phyloP scores from a whole-genome alignment of 805 yeast species.

The Alloascoidea hylecoeti region DNA sequence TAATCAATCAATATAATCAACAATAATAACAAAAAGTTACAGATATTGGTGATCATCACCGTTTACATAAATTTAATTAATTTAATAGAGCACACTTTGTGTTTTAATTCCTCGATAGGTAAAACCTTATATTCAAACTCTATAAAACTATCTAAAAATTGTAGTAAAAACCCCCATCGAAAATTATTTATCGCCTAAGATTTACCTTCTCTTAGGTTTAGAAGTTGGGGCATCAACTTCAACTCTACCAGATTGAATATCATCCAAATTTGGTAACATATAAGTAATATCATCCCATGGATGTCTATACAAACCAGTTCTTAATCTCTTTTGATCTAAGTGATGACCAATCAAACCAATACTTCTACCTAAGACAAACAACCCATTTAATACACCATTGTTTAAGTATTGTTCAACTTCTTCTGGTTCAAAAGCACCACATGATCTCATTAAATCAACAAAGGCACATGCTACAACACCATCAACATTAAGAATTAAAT shows the following conservation, averaged over 20 bases:
- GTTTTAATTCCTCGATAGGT: too few relatives aligned
- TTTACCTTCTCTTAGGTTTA: background rate
- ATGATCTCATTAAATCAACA: slow-evolving; percentile 26
- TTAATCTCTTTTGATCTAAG: slow-evolving; percentile 29
- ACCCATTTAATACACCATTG: slow-evolving; percentile 31
- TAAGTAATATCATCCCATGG: slow-evolving; percentile 35
- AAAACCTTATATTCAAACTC: too few relatives aligned
- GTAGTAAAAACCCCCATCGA: too few relatives aligned
- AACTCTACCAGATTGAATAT: slow-evolving; percentile 17
- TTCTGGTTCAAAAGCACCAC: slow-evolving; percentile 28
- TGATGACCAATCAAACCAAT: slow-evolving; percentile 32
- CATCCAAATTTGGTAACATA: slow-evolving; percentile 21
- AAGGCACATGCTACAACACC: slow-evolving; percentile 31
- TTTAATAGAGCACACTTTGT: too few relatives aligned
- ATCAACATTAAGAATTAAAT: slow-evolving; percentile 28
- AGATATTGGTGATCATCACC: too few relatives aligned
- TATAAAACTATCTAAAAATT: too few relatives aligned
- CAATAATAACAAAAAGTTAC: too few relatives aligned
- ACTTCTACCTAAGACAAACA: slow-evolving; percentile 29
- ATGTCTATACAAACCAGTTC: slow-evolving; percentile 30
- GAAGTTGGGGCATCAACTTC: slow-evolving; percentile 15
- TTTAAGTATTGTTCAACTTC: slow-evolving; percentile 28
- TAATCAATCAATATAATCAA: too few relatives aligned
- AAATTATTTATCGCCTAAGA: too few relatives aligned
- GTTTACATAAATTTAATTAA: too few relatives aligned